Base-by-base conservation (phyloP, 306 rosid species). In the Arachis stenosperma region DNA sequence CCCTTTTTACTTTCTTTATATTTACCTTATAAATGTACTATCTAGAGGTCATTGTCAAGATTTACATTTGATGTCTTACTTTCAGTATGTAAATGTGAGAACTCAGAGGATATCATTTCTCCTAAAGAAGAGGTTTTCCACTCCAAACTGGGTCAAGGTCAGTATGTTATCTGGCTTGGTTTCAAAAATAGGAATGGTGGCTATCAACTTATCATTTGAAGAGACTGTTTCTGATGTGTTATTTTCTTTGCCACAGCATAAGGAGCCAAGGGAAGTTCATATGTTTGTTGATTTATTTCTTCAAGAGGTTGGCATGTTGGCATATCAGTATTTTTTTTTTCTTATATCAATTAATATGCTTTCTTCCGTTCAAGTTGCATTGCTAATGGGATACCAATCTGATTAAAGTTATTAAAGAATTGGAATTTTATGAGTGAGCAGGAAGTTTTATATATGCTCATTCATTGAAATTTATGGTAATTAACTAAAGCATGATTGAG, bases 211-310 rank as follows among this genome's bases (percentile, higher is more conserved):
- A 64, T 51, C 61, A 50, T 72, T 52, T 36, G 56, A 69, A 62
- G 71, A 42, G 54, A 61, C 60, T 77, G 72, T 67, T 30, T 86
- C 75, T 69, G 57, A 62, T 70, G 54, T 62, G 37, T 57, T 61
- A 6, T 69, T n/a, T 75, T 55, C 77, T 82, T 79, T 79, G 78
- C 69, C 63, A 53, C 97, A 94, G 96, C 97, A 91, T 81, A 94
- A 91, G 89, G 98, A 91, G 86, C 98, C 98, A 47, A 83, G 96
- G 74, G 98, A 91, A 84, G 96, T 94, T 87, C 97, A 90, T 82
- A 94, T 91, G 92, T 91, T 94, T 70, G 91, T 91, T 58, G 98
- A 91, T 86, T 83, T 94, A 68, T 91, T 91, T 83, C 91, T 89
- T 57, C 95, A 91, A 61, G 98, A 94, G 96, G 97, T 91, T 63